Evolutionary conservation across 208 protist genomes (phyloP), one percentile per base, ranked within the genome.

Genomic region (Leishmania lainsoni): DNA sequence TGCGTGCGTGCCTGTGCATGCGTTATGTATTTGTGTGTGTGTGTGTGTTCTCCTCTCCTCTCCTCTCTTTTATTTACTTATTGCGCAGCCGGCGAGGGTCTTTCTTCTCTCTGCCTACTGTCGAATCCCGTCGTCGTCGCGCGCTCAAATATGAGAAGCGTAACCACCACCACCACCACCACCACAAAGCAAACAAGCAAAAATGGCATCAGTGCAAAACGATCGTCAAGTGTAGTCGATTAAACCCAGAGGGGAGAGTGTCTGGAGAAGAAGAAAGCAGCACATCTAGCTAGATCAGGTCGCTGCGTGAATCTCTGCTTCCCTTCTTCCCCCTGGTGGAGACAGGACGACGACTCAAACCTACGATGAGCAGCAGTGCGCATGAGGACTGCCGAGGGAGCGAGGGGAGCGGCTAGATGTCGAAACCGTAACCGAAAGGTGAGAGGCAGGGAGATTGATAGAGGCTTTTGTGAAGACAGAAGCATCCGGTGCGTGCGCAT

Each of bases 1-100:
- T 85, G 70, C 26, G 70, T 32, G 42, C 32, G n/a, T 81, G 68
- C 80, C 54, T 79, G 75, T 79, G 52, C 63, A 71, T 51, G 70
- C 42, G 3, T 45, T 45, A 45, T 45, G 42, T 45, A 45, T 45
- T 45, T 61, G 56, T 61, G 56, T 0, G 56, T 61, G 56, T 61
- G 56, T 61, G 56, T 0, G 56, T 49, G 70, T 68, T 51, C 16
- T 70, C 17, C 45, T 45, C 5, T 51, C 35, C 39, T 12, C 66
- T 72, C 39, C 63, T 69, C 22, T 26, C 52, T 58, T 39, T 45
- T 45, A 45, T 45, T 45, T 45, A 45, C 6, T 45, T 45, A 45
- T 45, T 39, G 61, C 61, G 61, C 35, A 39, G 20, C 3, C 16
- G 2, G 61, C 16, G 26, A 3, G n/a, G 5, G 22, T 9, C n/a